Base-by-base conservation (phyloP, 2,329 filamentous ascomycete genomes). In the Phyllosticta paracitricarpa region DNA sequence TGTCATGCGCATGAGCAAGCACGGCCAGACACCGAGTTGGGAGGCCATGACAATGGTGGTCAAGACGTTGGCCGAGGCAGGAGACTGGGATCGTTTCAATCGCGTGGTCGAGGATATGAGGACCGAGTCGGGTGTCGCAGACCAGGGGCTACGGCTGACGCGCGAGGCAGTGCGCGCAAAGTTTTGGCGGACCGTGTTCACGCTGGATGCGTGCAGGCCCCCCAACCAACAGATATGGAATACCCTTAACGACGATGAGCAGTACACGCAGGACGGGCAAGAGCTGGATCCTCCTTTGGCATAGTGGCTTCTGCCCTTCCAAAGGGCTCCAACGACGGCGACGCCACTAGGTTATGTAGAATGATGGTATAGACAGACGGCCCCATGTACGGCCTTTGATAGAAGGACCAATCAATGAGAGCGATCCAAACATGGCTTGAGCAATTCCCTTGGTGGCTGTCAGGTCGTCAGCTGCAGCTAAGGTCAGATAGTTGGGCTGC, bases 1-100 rank as follows among this genome's bases (percentile, higher is more conserved):
- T 54, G 68, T 80, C 30, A 67, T 66, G 10, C 68, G 68, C 30
- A 76, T 78, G 72, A 67, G 69, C 1, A 69, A 65, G 30, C 69
- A 74, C 14, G 74, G 77, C 8, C 75, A 74, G 63, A 66, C 71
- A 12, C 77, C 77, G 0, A 70, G 74, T 4, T 81, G 76, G 75
- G 57, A 56, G 10, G 75, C 77, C 3, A 68, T 81, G 57, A 65
- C 67, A 8, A 65, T 65, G 8, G 72, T 78, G 4, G 69, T 78
- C 9, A 59, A 67, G 10, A 74, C 75, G 25, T 67, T 80, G 28
- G 70, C 69, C 4, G 67, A 72, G 4, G 66, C 70, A 0, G 69
- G 71, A 4, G 73, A 78, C n/a, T 62, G 60, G 60, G 51, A 35
- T n/a, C 51, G 56, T 5, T 58, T 62, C 25, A 51, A 58, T 5